Evolutionary conservation across 805 yeast genomes (phyloP).

Genomic region (Dipodascopsis uninucleata): DNA sequence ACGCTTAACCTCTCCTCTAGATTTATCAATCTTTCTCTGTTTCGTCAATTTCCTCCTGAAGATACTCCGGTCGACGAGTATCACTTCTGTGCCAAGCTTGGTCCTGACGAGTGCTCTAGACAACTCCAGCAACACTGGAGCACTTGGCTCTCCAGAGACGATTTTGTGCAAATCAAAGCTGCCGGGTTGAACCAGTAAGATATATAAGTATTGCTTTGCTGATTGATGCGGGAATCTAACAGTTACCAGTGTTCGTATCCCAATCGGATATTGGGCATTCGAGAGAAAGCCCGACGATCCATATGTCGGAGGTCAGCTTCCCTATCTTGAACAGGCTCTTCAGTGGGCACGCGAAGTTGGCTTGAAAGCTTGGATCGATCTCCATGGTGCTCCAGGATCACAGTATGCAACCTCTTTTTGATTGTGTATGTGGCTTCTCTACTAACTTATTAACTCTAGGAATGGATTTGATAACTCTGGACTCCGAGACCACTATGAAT

Average conservation of each 20-base stretch:
- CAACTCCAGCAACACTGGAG: slow-evolving; percentile 63
- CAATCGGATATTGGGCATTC: slow-evolving; percentile 73
- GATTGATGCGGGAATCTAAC: background rate
- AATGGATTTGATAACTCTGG: slow-evolving; percentile 96
- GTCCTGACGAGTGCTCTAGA: slow-evolving; percentile 43
- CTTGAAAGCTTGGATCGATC: slow-evolving; percentile 79
- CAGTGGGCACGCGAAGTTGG: slow-evolving; percentile 66
- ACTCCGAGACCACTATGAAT: slow-evolving; percentile 55
- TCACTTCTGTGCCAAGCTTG: slow-evolving; percentile 53
- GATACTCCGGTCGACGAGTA: slow-evolving; percentile 79
- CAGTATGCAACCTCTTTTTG: slow-evolving; percentile 40
- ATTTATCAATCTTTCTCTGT: slow-evolving; percentile 70
- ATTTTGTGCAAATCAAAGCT: slow-evolving; percentile 50
- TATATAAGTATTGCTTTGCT: background rate
- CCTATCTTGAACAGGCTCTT: slow-evolving; percentile 68
- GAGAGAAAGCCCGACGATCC: slow-evolving; percentile 40
- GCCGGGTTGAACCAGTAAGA: slow-evolving; percentile 63
- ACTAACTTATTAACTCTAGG: slow-evolving; percentile 1
- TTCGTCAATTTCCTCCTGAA: slow-evolving; percentile 48
- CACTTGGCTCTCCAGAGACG: slow-evolving; percentile 60
- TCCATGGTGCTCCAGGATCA: slow-evolving; percentile 92
- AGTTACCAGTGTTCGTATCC: slow-evolving; percentile 37
- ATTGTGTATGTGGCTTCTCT: background rate
- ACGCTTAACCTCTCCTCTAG: slow-evolving; percentile 1
- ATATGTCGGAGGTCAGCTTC: slow-evolving; percentile 75